Base-by-base conservation (phyloP, 441 rosid species). In the Aquilaria agallochum region DNA sequence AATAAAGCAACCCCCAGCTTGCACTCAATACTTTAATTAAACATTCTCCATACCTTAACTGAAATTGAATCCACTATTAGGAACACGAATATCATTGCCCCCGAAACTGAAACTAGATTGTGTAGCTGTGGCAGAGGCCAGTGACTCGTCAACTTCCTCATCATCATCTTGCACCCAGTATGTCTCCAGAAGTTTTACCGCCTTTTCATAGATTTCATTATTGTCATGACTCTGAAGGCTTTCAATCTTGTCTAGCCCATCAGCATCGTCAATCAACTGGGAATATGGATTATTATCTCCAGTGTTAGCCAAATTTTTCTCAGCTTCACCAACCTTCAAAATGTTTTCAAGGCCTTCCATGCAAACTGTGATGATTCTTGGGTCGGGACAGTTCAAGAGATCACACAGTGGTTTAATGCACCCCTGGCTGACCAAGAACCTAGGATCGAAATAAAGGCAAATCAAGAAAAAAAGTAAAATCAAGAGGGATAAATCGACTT, bases 331-430 rank as follows among this genome's bases (percentile, higher is more conserved):
- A 49, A 74, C 77, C 69, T 77, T 81, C 65, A 84, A 75, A 61
- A 84, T 74, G 69, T 81, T 84, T 75, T 83, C 86, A 45, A 83
- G 62, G n/a, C 79, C 84, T 67, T 79, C 84, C 57, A 84, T 54
- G 27, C 77, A 70, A 58, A 79, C 89, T 2, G 69, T 68, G 50
- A 79, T 76, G n/a, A 76, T 51, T 59, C 82, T 72, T 57, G 85
- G 83, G 71, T 84, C 90, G 0, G 82, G 90, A 34, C 85, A 84
- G 42, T 50, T 36, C 12, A 84, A 78, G 46, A 84, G 80, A 78
- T 84, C 83, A 54, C 87, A 84, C 11, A 84, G 49, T 2, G 90
- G 90, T 63, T 82, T 76, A 27, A 84, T 67, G 63, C 87, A 78
- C 10, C 87, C 87, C 61, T 78, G 74, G 57, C 36, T 57, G 67